Conservation (phyloP, 2,329 filamentous ascomycete genomes). For the Pyrenophora graminea region DNA sequence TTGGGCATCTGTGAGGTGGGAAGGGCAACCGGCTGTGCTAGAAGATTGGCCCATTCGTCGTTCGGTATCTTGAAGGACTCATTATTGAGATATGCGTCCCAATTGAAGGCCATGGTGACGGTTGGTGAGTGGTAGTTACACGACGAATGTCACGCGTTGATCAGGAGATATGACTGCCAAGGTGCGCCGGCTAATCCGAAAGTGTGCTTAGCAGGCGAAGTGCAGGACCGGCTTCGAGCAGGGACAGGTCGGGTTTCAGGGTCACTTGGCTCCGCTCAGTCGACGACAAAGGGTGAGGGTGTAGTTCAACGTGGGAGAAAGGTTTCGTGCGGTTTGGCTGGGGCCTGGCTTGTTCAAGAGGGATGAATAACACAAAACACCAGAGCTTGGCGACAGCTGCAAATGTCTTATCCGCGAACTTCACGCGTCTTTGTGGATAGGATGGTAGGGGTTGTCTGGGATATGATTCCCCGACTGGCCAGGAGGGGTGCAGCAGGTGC, state of each 20-base stretch:
- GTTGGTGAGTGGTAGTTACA: conserved; percentile 34
- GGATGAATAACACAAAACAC: conserved; percentile 21
- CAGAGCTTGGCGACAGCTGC: conserved; percentile 22
- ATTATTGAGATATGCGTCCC: conserved; percentile 45
- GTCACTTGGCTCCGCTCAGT: not conserved
- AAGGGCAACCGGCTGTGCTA: conserved; percentile 32
- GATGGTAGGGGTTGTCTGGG: not conserved
- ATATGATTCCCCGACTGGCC: conserved; percentile 13
- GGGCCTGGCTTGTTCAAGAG: conserved; percentile 25
- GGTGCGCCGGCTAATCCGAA: conserved; percentile 30
- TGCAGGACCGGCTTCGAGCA: conserved; percentile 21
- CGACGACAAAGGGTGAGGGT: conserved; percentile 4
- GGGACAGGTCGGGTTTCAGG: conserved; percentile 16
- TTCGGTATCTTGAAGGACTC: conserved; percentile 44
- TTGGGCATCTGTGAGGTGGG: conserved; percentile 42
- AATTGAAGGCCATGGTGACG: conserved; percentile 46
- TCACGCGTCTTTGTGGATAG: conserved; percentile 4
- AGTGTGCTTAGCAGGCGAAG: conserved; percentile 26
- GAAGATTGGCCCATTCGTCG: conserved; percentile 47
- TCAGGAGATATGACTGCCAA: conserved; percentile 43
- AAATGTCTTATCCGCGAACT: conserved; percentile 11
- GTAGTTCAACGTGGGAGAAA: conserved; percentile 9
- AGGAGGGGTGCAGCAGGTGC: conserved; percentile 5
- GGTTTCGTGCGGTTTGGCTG: not conserved
- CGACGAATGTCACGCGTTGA: conserved; percentile 42